These are phyloP conservation scores for Cercospora sp. DNA, from an alignment of 2,329 filamentous ascomycete genomes.

Conservation along the genomic window DNA sequence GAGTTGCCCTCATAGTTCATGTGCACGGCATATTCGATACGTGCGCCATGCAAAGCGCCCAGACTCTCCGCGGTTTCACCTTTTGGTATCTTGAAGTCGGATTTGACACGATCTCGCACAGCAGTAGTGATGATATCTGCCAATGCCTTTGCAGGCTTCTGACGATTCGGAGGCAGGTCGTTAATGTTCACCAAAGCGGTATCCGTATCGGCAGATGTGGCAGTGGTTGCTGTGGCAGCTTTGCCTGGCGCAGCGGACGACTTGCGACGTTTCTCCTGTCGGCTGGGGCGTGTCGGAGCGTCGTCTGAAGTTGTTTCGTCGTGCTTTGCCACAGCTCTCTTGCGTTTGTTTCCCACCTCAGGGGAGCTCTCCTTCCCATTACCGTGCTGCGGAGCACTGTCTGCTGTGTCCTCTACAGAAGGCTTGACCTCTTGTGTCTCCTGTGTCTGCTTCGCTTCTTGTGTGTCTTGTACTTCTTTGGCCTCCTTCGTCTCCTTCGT, in stretches of 20 bases:
- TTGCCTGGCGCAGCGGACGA: slow-evolving; percentile 31
- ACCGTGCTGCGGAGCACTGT: neutral
- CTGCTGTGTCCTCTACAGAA: neutral
- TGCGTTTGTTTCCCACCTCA: slow-evolving; percentile 37
- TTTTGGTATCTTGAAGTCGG: slow-evolving; percentile 62
- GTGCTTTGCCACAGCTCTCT: slow-evolving; percentile 31
- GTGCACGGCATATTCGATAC: slow-evolving; percentile 73
- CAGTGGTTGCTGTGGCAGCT: slow-evolving; percentile 11
- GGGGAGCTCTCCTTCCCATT: slow-evolving; percentile 4
- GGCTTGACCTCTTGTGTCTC: neutral
- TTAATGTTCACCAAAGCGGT: slow-evolving; percentile 44
- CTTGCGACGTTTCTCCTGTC: slow-evolving; percentile 42
- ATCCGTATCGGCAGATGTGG: slow-evolving; percentile 32
- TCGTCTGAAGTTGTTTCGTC: slow-evolving; percentile 25
- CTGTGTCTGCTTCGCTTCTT: neutral
- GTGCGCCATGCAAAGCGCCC: slow-evolving; percentile 70
- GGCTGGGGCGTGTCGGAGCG: slow-evolving; percentile 25
- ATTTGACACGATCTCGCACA: slow-evolving; percentile 67
- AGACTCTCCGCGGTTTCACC: slow-evolving; percentile 64
- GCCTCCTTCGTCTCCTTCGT: neutral
- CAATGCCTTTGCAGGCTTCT: slow-evolving; percentile 68
- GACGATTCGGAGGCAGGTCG: slow-evolving; percentile 64
- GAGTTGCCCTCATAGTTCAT: slow-evolving; percentile 56
- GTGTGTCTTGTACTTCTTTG: neutral
- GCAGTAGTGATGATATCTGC: slow-evolving; percentile 68